Base-by-base conservation (phyloP, 2,329 filamentous ascomycete genomes). In the Shiraia sp. region DNA sequence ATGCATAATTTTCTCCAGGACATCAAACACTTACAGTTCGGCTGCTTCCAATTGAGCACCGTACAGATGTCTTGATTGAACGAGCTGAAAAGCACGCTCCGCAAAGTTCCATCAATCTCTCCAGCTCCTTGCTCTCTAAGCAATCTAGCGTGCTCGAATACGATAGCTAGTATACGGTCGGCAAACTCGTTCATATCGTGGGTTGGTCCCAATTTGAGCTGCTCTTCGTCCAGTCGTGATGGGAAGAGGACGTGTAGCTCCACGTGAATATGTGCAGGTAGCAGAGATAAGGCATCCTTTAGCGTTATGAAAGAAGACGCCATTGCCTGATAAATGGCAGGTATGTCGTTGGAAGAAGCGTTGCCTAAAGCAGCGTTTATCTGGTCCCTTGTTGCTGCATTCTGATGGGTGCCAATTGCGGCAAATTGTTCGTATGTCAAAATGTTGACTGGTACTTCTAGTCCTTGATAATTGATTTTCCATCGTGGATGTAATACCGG, bases 31-130 rank as follows among this genome's bases (percentile, higher is more conserved):
- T 72, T 66, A 85, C 83, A 99, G 65, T 97, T 99, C 2, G 93
- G 93, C 69, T 99, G 93, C 70, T 99, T 99, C 93, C 93, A 99
- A 71, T 99, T 99, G 58, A 99, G 74, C 4, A 92, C 91, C 12
- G 89, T 95, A 72, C 93, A 99, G 14, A 97, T 81, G 51, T 86
- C 87, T 10, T 88, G 79, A 65, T 95, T 96, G 70, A 92, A 96
- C 15, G 90, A 95, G 59, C 89, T 95, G 68, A 99, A 96, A 9
- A 96, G 89, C 37, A 99, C 86, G 10, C 89, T 95, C 28, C 91
- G 80, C 55, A 93, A 85, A 12, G 85, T 82, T 40, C 89, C 84
- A 7, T 88, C 65, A 31, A 64, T 59, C 33, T 67, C 83, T 5
- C 64, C 64, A 8, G 57, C 55, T 1, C 82, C 83, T 49, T 75